phyloP scores from a whole-genome alignment of 371 early-diverging fungal species.

The Haplosporangium sp. region DNA sequence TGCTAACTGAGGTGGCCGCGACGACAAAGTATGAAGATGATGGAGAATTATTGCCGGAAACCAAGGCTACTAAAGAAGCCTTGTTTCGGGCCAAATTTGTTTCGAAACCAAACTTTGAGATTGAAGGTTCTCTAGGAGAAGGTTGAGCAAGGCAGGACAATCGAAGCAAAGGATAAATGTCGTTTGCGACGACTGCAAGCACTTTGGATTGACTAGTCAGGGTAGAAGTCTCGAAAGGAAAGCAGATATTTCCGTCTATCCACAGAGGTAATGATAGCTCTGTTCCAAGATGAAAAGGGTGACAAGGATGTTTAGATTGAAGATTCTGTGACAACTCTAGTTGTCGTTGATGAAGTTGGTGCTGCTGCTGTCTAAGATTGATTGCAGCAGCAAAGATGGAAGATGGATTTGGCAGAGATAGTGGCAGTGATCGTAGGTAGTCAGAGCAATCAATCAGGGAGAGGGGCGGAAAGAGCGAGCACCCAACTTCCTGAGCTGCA shows the following conservation, averaged over 20 bases:
- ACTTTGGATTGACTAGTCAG: slow-evolving; percentile 18
- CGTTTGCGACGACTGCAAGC: slow-evolving; percentile 30
- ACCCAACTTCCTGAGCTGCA: slow-evolving; percentile 24
- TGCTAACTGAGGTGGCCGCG: neutral
- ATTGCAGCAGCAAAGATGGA: neutral
- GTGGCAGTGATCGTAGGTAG: slow-evolving; percentile 6
- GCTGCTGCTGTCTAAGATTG: slow-evolving; percentile 7
- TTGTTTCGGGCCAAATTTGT: slow-evolving; percentile 19
- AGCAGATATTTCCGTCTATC: neutral
- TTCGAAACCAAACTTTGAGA: slow-evolving; percentile 17
- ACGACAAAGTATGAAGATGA: neutral
- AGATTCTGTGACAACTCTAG: neutral
- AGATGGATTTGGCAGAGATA: neutral
- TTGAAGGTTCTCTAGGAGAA: neutral
- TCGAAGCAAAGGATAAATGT: slow-evolving; percentile 28
- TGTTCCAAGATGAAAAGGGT: neutral
- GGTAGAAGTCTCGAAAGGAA: slow-evolving; percentile 2
- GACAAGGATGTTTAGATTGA: neutral
- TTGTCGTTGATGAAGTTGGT: slow-evolving; percentile 4
- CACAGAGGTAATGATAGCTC: slow-evolving; percentile 3
- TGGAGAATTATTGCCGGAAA: slow-evolving; percentile 5
- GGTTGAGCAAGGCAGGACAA: slow-evolving; percentile 11
- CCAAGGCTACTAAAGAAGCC: slow-evolving; percentile 23
- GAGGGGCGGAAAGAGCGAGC: slow-evolving; percentile 7
- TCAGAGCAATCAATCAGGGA: slow-evolving; percentile 17